Evolutionary conservation across 441 rosid genomes (phyloP), one percentile per base, ranked within the genome.

Genomic region (Aleurites moluccanus): DNA sequence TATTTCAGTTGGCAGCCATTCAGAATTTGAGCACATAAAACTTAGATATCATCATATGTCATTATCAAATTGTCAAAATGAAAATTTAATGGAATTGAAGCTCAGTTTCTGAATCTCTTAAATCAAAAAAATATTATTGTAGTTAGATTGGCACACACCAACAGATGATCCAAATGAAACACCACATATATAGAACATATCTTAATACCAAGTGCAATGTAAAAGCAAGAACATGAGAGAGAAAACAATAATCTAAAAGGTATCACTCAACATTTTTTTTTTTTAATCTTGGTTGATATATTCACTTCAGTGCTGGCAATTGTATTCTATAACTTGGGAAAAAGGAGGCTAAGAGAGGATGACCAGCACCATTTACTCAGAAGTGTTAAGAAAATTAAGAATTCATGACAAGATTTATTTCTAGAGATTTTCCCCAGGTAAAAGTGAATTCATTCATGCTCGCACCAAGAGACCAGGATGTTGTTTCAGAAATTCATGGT

Each of bases 1-100:
- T 57, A 67, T 74, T 64, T 35, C 70, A 82, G 25, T 61, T 42
- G 73, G 7, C 15, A 52, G 50, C 16, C 49, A 62, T 74, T 79
- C 80, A 77, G 76, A 30, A 35, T 67, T 61, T 59, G 55, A 68
- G 52, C 40, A 66, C 38, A 75, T 6, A 60, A 69, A 28, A 50
- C 1, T 59, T 27, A n/a, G 15, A n/a, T 33, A 6, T 4, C 10
- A 69, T 16, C 45, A 69, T 30, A 4, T 7, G 4, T 35, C 55
- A 73, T 49, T 8, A 52, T 67, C 14, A 52, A 75, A 69, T n/a
- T 49, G 21, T 61, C 57, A 25, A 69, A 33, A 23, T 25, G 3
- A 59, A 38, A 21, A 67, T 25, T 38, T 25, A 11, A 50, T 73
- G 42, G 23, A 25, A 64, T 38, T 23, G 23, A 73, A 61, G 47